Evolutionary conservation across 176 grass and related monocot species (phyloP).

Genomic region (Juncus inflexus): DNA sequence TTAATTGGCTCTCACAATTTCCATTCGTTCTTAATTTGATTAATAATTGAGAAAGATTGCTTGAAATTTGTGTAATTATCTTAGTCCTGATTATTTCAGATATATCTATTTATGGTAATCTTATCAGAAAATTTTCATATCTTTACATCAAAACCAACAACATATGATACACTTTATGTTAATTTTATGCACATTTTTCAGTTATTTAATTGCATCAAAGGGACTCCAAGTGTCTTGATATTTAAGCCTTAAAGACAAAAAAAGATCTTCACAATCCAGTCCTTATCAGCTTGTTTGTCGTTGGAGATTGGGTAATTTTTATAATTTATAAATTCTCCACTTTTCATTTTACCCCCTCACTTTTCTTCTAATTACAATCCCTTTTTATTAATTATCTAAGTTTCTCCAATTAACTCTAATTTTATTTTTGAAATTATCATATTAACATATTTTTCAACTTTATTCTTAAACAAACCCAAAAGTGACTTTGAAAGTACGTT

Average conservation of each 20-base stretch:
- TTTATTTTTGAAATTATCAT: too few species aligned
- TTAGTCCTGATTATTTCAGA: neutral
- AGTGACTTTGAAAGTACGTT: too few species aligned
- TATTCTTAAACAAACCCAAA: too few species aligned
- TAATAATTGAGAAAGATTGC: neutral
- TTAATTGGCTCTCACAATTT: neutral
- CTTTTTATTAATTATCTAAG: neutral
- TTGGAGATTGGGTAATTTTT: conserved; percentile 55
- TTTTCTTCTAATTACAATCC: neutral
- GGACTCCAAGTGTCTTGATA: conserved; percentile 57
- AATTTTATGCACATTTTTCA: conserved; percentile 12
- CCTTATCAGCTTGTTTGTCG: conserved; percentile 65
- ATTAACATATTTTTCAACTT: too few species aligned
- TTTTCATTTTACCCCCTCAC: neutral
- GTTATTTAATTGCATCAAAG: conserved; percentile 75
- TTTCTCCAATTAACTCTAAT: too few species aligned
- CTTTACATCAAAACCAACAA: neutral
- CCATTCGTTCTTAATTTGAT: neutral
- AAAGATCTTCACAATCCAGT: conserved; percentile 64
- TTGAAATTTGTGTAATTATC: too few species aligned
- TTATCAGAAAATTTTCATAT: neutral
- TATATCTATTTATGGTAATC: neutral
- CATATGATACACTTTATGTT: too few species aligned
- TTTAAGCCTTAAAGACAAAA: conserved; percentile 54
- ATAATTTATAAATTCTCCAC: too few species aligned